A percentile compares a stretch with the other conserved stretches of the same genome.
Evolutionary conservation across 768 basidiomycete genomes (phyloP).

Genomic region (Panellus pusillus): DNA sequence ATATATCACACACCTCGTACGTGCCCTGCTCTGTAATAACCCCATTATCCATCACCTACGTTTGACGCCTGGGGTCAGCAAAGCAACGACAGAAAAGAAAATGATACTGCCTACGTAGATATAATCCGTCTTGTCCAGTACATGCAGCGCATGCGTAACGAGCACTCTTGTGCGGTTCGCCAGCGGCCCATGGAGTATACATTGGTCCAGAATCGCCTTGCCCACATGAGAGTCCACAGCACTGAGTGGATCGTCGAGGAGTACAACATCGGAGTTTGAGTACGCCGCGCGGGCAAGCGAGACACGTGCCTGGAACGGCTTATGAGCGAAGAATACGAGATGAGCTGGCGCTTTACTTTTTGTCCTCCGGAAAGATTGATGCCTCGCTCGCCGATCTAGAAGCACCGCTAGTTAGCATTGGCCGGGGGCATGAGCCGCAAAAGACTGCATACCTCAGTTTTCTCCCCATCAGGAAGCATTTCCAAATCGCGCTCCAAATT

Average conservation of each 20-base stretch:
- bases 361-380: constrained; percentile 62
- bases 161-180: constrained; percentile 57
- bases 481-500: constrained; percentile 70
- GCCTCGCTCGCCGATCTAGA: constrained; percentile 69
- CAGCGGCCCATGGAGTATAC: constrained; percentile 54
- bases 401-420: neutral
- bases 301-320: constrained; percentile 57
- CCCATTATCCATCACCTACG: too few relatives aligned
- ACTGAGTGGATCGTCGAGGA: constrained; percentile 80
- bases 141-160: constrained; percentile 60
- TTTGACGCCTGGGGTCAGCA: too few relatives aligned
- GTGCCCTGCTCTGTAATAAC: too few relatives aligned
- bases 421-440: too few relatives aligned
- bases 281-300: constrained; percentile 79
- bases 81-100: neutral
- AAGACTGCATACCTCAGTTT: constrained; percentile 41
- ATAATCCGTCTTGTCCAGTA: constrained; percentile 59
- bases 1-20: neutral
- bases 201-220: constrained; percentile 61
- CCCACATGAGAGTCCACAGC: constrained; percentile 81
- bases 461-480: constrained; percentile 67
- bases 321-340: constrained; percentile 9
- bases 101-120: constrained; percentile 43
- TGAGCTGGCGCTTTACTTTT: neutral
- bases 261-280: constrained; percentile 67